Conservation (phyloP, 306 rosid genomes). For the Prunus salicina region DNA sequence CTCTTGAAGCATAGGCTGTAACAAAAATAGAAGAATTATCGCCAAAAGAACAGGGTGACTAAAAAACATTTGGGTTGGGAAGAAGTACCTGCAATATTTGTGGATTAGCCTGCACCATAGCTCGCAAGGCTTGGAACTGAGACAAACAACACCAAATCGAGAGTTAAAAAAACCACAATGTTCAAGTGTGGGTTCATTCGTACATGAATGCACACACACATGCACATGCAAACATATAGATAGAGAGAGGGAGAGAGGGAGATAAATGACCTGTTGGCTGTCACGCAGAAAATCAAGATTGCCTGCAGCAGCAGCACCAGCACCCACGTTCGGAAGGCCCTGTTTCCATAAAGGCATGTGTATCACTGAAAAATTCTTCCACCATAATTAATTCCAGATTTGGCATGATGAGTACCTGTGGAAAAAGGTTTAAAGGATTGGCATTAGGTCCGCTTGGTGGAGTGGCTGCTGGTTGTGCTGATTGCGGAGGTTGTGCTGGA, state of each 20-base stretch:
- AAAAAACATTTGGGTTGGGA: background rate
- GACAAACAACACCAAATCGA: constrained; percentile 13
- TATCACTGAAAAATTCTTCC: background rate
- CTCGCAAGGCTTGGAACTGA: constrained; percentile 85
- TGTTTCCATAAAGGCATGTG: constrained; percentile 33
- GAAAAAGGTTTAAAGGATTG: constrained; percentile 88
- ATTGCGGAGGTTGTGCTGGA: constrained; percentile 56
- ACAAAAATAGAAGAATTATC: constrained; percentile 24
- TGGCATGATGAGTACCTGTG: constrained; percentile 53
- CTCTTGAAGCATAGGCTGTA: constrained; percentile 98
- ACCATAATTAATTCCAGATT: background rate
- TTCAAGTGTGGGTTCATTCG: background rate
- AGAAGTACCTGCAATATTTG: constrained; percentile 86
- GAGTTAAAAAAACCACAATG: background rate
- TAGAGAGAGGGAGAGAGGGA: background rate
- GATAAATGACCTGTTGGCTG: constrained; percentile 68
- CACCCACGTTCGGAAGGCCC: constrained; percentile 76
- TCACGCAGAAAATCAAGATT: constrained; percentile 81
- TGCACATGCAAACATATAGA: background rate
- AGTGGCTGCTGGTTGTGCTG: constrained; percentile 60
- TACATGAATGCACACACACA: background rate
- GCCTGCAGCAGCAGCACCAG: constrained; percentile 72
- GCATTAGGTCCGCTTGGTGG: constrained; percentile 83
- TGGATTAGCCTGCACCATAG: constrained; percentile 96
- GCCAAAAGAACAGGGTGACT: background rate